Conservation (phyloP, 164 flowering plant species). For the Litsea cubeba region DNA sequence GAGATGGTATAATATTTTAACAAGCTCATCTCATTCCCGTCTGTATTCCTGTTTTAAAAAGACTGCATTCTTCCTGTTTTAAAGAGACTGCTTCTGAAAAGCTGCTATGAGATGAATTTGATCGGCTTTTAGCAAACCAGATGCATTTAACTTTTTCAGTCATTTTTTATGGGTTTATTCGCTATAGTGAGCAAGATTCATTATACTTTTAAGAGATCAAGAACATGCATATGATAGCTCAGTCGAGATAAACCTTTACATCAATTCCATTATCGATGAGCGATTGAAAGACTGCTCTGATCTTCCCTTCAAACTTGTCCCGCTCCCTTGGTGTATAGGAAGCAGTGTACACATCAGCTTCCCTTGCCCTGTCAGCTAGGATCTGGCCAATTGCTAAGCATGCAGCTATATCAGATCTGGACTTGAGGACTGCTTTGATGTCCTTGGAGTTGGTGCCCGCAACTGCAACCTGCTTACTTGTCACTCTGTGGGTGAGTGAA, state of each 20-base stretch:
- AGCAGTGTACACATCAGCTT: conserved; percentile 90
- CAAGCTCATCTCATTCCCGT: too few relatives aligned
- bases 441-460: conserved; percentile 97
- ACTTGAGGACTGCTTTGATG: conserved; percentile 73
- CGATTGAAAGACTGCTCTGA: conserved; percentile 92
- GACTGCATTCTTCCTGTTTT: too few relatives aligned
- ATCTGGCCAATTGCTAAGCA: conserved; percentile 78
- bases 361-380: conserved; percentile 76
- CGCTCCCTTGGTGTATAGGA: conserved; percentile 81
- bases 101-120: background rate
- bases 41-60: too few relatives aligned
- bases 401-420: conserved; percentile 85
- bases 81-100: too few relatives aligned
- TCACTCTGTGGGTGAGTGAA: conserved; percentile 85
- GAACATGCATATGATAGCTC: conserved; percentile 12
- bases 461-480: conserved; percentile 88
- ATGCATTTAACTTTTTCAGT: background rate
- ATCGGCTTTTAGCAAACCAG: background rate
- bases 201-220: background rate
- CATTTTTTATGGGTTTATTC: background rate
- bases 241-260: conserved; percentile 75
- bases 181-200: background rate
- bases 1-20: too few relatives aligned
- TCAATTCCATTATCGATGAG: conserved; percentile 90
- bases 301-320: conserved; percentile 95